Evolutionary conservation across 83 land plant genomes (phyloP), one percentile per base, ranked within the genome.

Genomic region (Picea abies): DNA sequence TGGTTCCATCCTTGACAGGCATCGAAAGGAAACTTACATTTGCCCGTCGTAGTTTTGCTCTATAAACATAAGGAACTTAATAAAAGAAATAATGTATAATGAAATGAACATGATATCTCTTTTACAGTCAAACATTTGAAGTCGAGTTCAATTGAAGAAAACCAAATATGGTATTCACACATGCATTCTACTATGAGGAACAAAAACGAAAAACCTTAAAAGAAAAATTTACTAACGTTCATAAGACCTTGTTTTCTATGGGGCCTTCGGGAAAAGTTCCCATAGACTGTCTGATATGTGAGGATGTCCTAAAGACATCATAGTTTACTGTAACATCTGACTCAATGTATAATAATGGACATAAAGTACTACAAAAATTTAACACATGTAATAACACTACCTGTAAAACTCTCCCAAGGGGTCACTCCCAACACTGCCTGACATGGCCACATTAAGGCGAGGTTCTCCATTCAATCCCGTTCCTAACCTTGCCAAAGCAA

Each of bases 361-460:
- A 25, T 71, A 22, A 67, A 62, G 23, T 4, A 63, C 60, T 84
- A 6, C 44, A 82, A 3, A 75, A 73, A 20, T n/a, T 44, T 73
- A 73, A 20, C n/a, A n/a, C 56, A 32, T 44, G 25, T 3, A 70
- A 15, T 3, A 85, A 79, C 25, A 63, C 29, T 29, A 97, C 99
- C 99, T 95, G 92, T 92, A 97, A 82, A 97, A 97, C n/a, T 91
- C 91, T 77, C 99, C 99, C 78, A 97, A 67, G 4, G 97, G 92
- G 87, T 97, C 99, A 77, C 95, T 91, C 16, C 98, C 99, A 5
- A 97, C 89, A 83, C 98, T 95, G 32, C 99, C 99, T 4, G 94
- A 88, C 97, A 97, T 95, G 58, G 94, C 99, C 60, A 97, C 94
- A 85, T 94, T 89, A 10, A 95, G 63, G 9, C 84, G 35, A 73